These are phyloP conservation scores for Jaltomata sinuosa DNA, from an alignment of 257 asterid genomes.

Conservation along the genomic window DNA sequence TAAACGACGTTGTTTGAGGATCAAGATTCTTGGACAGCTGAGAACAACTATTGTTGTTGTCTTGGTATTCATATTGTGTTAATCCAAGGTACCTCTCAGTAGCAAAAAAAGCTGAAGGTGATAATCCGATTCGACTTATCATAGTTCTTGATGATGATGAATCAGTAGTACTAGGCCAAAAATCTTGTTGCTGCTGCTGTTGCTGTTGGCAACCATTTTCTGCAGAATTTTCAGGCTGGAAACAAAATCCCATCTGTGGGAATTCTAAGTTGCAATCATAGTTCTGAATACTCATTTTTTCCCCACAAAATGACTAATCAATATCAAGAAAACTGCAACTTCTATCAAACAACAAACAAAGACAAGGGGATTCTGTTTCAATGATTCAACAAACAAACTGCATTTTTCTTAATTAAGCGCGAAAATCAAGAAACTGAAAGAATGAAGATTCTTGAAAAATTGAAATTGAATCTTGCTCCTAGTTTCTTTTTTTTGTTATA, in stretches of 20 bases:
- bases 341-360: not conserved
- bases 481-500: constrained; percentile 10
- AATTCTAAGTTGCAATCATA: constrained; percentile 27
- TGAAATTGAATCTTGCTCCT: constrained; percentile 3
- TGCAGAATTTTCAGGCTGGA: constrained; percentile 8
- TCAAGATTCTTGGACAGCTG: constrained; percentile 21
- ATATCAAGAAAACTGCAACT: not conserved
- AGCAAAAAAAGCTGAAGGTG: constrained; percentile 39
- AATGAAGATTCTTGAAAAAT: not conserved
- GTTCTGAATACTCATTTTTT: constrained; percentile 18
- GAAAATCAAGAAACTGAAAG: not conserved
- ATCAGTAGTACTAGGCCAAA: constrained; percentile 10
- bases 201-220: constrained; percentile 8
- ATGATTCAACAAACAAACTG: not conserved
- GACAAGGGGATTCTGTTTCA: not conserved
- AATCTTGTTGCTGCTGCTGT: constrained; percentile 12
- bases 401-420: not conserved
- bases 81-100: constrained; percentile 46
- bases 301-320: not conserved
- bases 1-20: constrained; percentile 1
- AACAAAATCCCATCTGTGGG: constrained; percentile 11
- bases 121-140: constrained; percentile 42
- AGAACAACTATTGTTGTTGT: constrained; percentile 3
- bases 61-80: constrained; percentile 26
- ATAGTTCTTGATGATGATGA: constrained; percentile 34